Evolutionary conservation across 306 rosid genomes (phyloP), one percentile per base, ranked within the genome.

Genomic region (Dryas octopetala): DNA sequence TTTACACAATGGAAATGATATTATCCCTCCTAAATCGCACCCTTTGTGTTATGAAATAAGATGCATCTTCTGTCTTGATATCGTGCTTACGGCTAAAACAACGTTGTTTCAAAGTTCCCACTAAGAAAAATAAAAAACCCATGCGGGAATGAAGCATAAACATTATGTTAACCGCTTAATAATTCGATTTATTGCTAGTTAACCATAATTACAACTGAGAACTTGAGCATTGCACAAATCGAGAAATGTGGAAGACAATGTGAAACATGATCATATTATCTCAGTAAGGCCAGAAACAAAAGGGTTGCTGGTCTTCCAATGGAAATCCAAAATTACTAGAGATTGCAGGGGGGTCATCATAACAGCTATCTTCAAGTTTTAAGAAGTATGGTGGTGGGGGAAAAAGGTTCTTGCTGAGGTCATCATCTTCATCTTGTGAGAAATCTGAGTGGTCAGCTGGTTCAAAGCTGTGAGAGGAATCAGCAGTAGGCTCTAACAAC

Each of bases 391-490:
- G 79, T 7, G 59, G 49, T 11, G 76, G 52, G 4, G 83, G 86
- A 74, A 88, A 80, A 46, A 86, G 80, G 53, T 73, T 83, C 70
- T 74, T 77, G 65, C 85, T 72, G 77, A 71, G 77, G 50, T 86
- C 71, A 73, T 88, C 93, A 19, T 92, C 96, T 78, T 92, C 91
- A 69, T 87, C 94, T 38, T 84, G 96, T 54, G 96, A 90, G 85
- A 86, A 88, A 84, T 92, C 93, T 1, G 96, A 90, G 41, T 84
- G 85, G 26, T 89, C 97, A 28, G 68, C 77, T 16, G 81, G 87
- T 68, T 86, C 93, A 55, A 85, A 78, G 8, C 68, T 88, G 58
- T 85, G 95, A 2, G 91, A 88, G 16, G 91, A 91, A 76, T 86
- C 86, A 6, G 87, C 79, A 17, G 58, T 49, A 10, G 92, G 94